These are phyloP conservation scores for Oligophagozyma castellii DNA, from an alignment of 1,139 yeast species.

Conservation along the genomic window DNA sequence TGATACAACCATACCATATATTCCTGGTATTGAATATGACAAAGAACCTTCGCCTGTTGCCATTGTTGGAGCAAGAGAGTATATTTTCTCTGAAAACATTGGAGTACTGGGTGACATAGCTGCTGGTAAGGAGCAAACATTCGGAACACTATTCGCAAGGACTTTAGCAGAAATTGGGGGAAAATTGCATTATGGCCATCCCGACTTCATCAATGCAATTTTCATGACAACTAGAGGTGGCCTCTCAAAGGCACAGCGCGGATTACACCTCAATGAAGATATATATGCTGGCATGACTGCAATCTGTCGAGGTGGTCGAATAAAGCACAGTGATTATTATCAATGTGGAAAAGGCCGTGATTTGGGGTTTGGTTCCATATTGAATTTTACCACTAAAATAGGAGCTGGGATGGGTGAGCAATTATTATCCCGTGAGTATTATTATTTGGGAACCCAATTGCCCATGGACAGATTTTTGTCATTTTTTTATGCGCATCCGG, in stretches of 20 bases:
- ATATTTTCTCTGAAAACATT: constrained; percentile 72
- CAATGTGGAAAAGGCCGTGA: constrained; percentile 93
- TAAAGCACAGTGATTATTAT: constrained; percentile 75
- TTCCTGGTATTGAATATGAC: constrained; percentile 31
- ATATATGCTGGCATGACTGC: constrained; percentile 89
- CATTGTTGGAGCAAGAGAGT: constrained; percentile 78
- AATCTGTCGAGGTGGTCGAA: constrained; percentile 65
- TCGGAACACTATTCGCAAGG: constrained; percentile 80
- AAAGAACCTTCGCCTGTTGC: constrained; percentile 47
- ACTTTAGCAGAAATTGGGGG: constrained; percentile 81
- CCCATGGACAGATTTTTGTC: constrained; percentile 73
- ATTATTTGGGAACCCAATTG: constrained; percentile 62
- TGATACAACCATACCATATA: constrained; percentile 30
- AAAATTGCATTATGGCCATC: constrained; percentile 83
- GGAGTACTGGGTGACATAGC: constrained; percentile 87
- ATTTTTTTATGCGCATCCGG: constrained; percentile 85
- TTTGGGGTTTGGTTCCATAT: constrained; percentile 71
- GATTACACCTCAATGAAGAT: constrained; percentile 77
- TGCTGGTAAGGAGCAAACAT: constrained; percentile 88
- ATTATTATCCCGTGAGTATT: constrained; percentile 70
- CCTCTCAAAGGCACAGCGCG: constrained; percentile 76
- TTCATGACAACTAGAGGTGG: constrained; percentile 91
- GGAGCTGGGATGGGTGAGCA: constrained; percentile 98
- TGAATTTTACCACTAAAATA: constrained; percentile 75
- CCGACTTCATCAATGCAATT: constrained; percentile 71